Evolutionary conservation across 305 asterid species (phyloP), one percentile per base, ranked within the genome.

Genomic region (Andrographis paniculata): DNA sequence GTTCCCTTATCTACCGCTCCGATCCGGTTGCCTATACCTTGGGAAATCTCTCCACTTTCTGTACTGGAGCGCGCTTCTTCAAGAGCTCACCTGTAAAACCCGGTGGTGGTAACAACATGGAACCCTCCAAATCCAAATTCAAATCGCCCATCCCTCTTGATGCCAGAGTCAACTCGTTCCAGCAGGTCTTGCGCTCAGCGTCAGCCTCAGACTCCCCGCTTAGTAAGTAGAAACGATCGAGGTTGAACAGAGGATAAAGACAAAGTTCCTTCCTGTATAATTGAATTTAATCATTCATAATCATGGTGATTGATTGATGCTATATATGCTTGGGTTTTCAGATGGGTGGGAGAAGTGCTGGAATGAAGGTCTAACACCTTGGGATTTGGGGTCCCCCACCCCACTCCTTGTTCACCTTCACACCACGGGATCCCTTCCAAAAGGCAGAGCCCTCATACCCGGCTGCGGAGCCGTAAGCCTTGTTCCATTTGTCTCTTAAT

Each of bases 371-470:
- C 21, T 86, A 71, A 86, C 92, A 38, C 95, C 95, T 17, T 86
- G 95, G 95, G 92, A 86, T 72, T 73, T 86, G 73, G 91, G 94
- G 61, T 54, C 50, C 45, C 85, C 92, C 62, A 77, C 94, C 22
- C 95, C 94, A 13, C 69, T 77, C 61, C 79, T 86, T 20, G 56
- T 70, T 65, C 84, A 79, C 66, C 94, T 86, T 51, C 72, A 62
- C 61, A 53, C 60, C 45, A 72, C 60, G 9, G 82, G 78, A 58
- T 61, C 72, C 37, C 85, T 86, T 58, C 88, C 92, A 45, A 75
- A 69, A 50, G 95, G 95, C 62, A 73, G 77, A 66, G 86, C 80
- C 55, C 69, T 86, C 62, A 27, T 86, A 59, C 95, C 95, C 60
- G 95, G 95, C 20, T 86, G 95, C 62, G 95, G 95, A 56, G 51